Conservation (phyloP, 441 rosid genomes). For the Croton laevigatus region DNA sequence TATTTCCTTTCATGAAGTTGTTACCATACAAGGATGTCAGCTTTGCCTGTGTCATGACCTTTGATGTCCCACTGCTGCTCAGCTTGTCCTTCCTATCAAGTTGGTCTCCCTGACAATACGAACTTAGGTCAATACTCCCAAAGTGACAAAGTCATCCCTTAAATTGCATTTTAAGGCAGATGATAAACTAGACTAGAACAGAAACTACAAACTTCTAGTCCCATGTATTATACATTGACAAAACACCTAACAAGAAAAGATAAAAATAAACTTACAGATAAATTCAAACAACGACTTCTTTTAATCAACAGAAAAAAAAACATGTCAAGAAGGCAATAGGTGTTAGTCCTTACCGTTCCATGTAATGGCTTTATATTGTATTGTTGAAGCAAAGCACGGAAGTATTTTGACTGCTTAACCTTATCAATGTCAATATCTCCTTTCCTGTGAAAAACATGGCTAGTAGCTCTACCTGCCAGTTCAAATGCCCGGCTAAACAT, state of each 20-base stretch:
- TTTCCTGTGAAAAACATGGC: constrained; percentile 46
- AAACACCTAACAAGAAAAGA: background rate
- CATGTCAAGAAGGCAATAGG: background rate
- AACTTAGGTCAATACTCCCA: constrained; percentile 5
- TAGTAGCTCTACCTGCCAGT: constrained; percentile 58
- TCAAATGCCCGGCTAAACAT: constrained; percentile 66
- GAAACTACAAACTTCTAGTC: background rate
- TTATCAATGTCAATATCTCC: constrained; percentile 49
- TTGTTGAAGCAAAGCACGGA: constrained; percentile 46
- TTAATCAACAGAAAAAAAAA: background rate
- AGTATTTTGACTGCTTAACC: constrained; percentile 71
- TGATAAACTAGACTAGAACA: background rate
- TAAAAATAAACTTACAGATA: background rate
- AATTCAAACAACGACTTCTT: background rate
- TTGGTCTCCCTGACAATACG: constrained; percentile 52
- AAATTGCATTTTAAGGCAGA: background rate
- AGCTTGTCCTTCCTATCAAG: constrained; percentile 34
- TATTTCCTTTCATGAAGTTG: constrained; percentile 40
- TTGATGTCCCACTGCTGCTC: constrained; percentile 41
- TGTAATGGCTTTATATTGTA: constrained; percentile 33
- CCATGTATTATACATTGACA: background rate
- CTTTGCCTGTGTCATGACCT: constrained; percentile 51
- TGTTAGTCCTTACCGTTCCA: constrained; percentile 43
- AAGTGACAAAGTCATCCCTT: background rate
- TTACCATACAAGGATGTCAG: constrained; percentile 74